Base-by-base conservation (phyloP, 2,329 filamentous ascomycete genomes). In the Elsinoe perseae region DNA sequence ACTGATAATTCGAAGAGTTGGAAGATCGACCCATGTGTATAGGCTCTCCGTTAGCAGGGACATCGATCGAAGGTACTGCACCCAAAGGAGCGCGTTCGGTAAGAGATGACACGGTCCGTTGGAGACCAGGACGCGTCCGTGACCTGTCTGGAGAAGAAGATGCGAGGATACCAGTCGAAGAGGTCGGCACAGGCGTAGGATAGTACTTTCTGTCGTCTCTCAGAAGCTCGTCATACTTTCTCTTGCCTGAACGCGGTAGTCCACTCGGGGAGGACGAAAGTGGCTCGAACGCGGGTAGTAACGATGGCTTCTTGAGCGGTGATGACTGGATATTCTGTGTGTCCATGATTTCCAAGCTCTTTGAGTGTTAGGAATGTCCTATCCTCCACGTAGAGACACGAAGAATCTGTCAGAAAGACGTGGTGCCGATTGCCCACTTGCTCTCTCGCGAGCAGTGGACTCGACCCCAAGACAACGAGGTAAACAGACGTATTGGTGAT, bases 1-100 rank as follows among this genome's bases (percentile, higher is more conserved):
- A 80, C 72, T 96, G 92, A 70, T 92, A 93, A 68, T 96, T 84
- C n/a, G 90, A 95, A 12, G 91, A 95, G 72, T 89, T 92, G 74
- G 89, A 95, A 4, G 91, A 96, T 62, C 93, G 83, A 61, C 93
- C 93, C 86, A 98, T 93, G 60, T 86, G 79, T 30, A 95, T 74
- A 12, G 83, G 76, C 64, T 95, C 88, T 61, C 92, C 91, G 72
- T 87, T 89, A 62, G 84, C 85, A 56, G 85, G 84, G 16, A 97
- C 81, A 68, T 88, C 82, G 61, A 97, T 77, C 20, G 84, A 83
- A n/a, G 90, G 89, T 52, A 98, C 84, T 52, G 86, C 81, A 54
- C 85, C 85, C 53, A 98, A 80, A 38, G 93, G 93, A 64, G 83
- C 83, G 66, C 93, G 86, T 75, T 95, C 90, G 2, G 87, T 86